phyloP scores from a whole-genome alignment of 352 stramenopile genomes.

The Phytophthora colocasiae region DNA sequence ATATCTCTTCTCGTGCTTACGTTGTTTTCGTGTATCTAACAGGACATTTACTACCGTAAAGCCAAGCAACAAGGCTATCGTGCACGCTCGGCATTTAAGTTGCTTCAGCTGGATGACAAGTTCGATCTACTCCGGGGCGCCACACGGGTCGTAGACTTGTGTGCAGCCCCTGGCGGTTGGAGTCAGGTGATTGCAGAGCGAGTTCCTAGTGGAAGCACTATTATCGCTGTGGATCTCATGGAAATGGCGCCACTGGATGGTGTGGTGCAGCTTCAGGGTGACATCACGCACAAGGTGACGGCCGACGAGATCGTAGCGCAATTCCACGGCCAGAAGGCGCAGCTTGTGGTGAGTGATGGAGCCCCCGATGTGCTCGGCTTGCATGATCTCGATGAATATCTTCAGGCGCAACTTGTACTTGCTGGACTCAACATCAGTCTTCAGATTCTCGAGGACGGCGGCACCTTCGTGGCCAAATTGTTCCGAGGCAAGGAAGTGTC shows the following conservation, averaged over 20 bases:
- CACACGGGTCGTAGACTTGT: slow-evolving; percentile 84
- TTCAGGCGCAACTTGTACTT: slow-evolving; percentile 83
- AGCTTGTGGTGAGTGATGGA: slow-evolving; percentile 99
- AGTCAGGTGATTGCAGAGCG: slow-evolving; percentile 87
- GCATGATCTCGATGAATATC: slow-evolving; percentile 85
- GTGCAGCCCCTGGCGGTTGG: slow-evolving; percentile 85
- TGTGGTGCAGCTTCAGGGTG: slow-evolving; percentile 77
- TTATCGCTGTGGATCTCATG: slow-evolving; percentile 89
- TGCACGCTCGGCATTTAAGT: slow-evolving; percentile 98
- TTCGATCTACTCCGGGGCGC: slow-evolving; percentile 95
- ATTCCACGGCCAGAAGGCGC: slow-evolving; percentile 86
- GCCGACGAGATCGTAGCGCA: slow-evolving; percentile 75
- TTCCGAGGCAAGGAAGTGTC: slow-evolving; percentile 86
- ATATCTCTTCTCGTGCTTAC: not conserved
- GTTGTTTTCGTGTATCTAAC: not conserved
- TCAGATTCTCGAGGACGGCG: slow-evolving; percentile 71
- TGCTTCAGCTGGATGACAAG: slow-evolving; percentile 98
- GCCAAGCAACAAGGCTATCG: slow-evolving; percentile 96
- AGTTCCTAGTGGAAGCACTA: slow-evolving; percentile 50
- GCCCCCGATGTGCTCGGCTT: slow-evolving; percentile 96
- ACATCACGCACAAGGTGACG: slow-evolving; percentile 85
- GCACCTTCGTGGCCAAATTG: slow-evolving; percentile 88
- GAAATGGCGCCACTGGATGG: slow-evolving; percentile 97
- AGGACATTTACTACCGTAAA: slow-evolving; percentile 95
- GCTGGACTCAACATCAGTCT: slow-evolving; percentile 83